phyloP scores from a whole-genome alignment of 2,329 filamentous ascomycete species.

The Ceratocystis diversiconidia region DNA sequence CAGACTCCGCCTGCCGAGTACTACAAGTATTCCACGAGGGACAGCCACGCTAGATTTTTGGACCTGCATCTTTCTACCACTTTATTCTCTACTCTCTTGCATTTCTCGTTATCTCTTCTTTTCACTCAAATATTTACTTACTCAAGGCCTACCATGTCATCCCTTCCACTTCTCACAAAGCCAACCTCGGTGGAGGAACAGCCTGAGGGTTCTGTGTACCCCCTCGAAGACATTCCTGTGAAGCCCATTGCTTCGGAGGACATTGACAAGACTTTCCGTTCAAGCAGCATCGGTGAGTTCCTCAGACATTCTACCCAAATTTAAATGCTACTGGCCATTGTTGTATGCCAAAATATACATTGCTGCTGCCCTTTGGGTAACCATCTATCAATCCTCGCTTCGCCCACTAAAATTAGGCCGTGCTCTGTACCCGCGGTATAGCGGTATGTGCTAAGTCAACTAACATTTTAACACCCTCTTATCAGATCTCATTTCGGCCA shows the following conservation, averaged over 20 bases:
- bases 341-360: background rate
- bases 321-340: background rate
- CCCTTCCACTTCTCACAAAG: slow-evolving; percentile 14
- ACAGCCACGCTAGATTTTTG: background rate
- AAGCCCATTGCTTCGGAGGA: slow-evolving; percentile 36
- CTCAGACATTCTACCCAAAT: background rate
- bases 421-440: background rate
- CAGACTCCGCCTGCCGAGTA: background rate
- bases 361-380: background rate
- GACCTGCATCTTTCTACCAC: too few species aligned
- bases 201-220: slow-evolving; percentile 31
- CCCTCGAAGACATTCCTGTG: slow-evolving; percentile 39
- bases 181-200: slow-evolving; percentile 12
- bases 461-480: slow-evolving; percentile 6
- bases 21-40: background rate
- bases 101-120: background rate
- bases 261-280: slow-evolving; percentile 48
- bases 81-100: background rate
- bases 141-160: background rate
- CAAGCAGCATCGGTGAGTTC: slow-evolving; percentile 42
- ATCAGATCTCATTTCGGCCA: slow-evolving; percentile 45
- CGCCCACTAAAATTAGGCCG: background rate
- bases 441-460: background rate
- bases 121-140: background rate
- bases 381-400: background rate